Conservation (phyloP, 73 alveolate genomes). For the Loxodes magnus region DNA sequence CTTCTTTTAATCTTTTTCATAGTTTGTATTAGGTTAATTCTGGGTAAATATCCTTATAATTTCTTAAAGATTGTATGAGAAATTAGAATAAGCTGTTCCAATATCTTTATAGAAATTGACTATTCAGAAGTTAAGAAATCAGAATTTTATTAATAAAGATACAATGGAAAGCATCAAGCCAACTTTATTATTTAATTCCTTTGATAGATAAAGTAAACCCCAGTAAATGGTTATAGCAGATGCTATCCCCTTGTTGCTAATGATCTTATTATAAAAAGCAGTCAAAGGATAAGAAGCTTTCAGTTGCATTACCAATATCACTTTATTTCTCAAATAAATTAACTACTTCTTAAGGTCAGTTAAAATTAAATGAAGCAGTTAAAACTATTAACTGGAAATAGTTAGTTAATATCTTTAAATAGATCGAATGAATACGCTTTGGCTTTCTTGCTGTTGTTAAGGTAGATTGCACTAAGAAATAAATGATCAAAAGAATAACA, state of each 20-base stretch:
- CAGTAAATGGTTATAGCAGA: constrained; percentile 37
- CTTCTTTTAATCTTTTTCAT: too few species aligned
- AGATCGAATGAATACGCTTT: constrained; percentile 36
- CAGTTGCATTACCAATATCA: constrained; percentile 18
- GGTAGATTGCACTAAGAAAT: not conserved
- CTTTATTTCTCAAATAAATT: constrained; percentile 12
- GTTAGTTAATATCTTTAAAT: constrained; percentile 36
- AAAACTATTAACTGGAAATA: constrained; percentile 29
- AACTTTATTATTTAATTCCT: too few species aligned
- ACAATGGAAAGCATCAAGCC: too few species aligned
- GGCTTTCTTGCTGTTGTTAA: constrained; percentile 22
- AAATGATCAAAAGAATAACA: constrained; percentile 4
- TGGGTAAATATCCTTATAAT: too few species aligned
- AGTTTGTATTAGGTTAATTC: too few species aligned
- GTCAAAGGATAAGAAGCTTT: constrained; percentile 31
- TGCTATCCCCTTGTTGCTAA: too few species aligned
- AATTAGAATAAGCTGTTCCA: too few species aligned
- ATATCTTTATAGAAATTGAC: too few species aligned
- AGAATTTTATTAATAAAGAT: too few species aligned
- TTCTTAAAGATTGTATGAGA: too few species aligned
- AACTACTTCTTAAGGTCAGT: constrained; percentile 31
- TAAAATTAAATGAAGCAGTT: constrained; percentile 36
- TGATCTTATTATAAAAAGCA: constrained; percentile 34
- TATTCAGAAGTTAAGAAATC: too few species aligned
- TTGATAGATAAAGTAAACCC: too few species aligned